Evolutionary conservation across 2,329 filamentous ascomycete genomes (phyloP).

Genomic region (Calonectria hongkongensis): DNA sequence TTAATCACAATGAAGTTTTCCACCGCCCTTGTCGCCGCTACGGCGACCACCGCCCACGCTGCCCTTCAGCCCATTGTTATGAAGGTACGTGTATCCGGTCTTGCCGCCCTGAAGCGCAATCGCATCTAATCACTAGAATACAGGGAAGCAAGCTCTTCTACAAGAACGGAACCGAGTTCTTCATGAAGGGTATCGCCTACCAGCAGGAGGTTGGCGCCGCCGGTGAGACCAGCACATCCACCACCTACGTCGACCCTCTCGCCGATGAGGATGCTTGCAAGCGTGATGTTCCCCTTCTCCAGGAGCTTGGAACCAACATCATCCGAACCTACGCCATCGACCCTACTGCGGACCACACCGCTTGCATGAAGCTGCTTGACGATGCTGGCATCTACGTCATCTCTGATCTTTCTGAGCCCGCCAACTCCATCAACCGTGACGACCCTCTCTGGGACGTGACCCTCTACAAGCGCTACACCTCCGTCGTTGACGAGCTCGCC

Average conservation of each 20-base stretch:
- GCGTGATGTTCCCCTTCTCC: conserved; percentile 89
- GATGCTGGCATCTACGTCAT: conserved; percentile 96
- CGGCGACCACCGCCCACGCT: conserved; percentile 62
- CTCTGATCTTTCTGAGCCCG: conserved; percentile 90
- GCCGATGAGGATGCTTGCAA: conserved; percentile 82
- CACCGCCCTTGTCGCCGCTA: conserved; percentile 64
- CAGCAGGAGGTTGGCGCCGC: conserved; percentile 84
- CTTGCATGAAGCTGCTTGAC: conserved; percentile 89
- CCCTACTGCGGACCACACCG: conserved; percentile 83
- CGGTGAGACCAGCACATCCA: conserved; percentile 66
- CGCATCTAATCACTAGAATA: conserved; percentile 26
- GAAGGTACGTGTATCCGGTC: conserved; percentile 73
- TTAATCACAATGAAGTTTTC: conserved; percentile 59
- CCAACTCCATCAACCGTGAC: conserved; percentile 88
- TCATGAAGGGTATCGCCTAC: conserved; percentile 95
- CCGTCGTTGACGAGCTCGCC: conserved; percentile 86
- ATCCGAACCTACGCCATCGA: conserved; percentile 97
- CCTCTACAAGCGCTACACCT: conserved; percentile 87
- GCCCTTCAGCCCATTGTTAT: conserved; percentile 77
- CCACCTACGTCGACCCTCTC: conserved; percentile 87
- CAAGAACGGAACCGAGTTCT: conserved; percentile 81
- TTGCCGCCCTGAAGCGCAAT: background rate
- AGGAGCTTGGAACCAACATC: conserved; percentile 88
- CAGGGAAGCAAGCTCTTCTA: conserved; percentile 93
- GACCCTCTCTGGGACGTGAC: conserved; percentile 85